Evolutionary conservation across 2,329 filamentous ascomycete species (phyloP).

Genomic region (Fusarium graminum): DNA sequence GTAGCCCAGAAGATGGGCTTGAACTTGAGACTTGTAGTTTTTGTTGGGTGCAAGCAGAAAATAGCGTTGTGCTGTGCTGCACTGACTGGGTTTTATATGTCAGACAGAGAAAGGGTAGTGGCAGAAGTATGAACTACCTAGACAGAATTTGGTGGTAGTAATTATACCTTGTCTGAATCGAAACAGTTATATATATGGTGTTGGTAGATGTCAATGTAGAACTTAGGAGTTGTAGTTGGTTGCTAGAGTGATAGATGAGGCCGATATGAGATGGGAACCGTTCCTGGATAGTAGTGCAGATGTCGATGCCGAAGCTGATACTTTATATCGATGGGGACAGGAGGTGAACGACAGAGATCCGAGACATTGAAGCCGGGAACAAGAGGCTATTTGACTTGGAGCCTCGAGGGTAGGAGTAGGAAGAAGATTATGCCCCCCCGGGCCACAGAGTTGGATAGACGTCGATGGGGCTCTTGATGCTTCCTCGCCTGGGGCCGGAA

Average conservation of each 20-base stretch:
- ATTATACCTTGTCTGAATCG: conserved; percentile 6
- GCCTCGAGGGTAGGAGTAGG: conserved; percentile 17
- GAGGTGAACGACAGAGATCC: conserved; percentile 11
- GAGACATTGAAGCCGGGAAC: conserved; percentile 33
- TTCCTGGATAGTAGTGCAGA: conserved; percentile 17
- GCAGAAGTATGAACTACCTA: conserved; percentile 23
- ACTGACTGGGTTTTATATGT: conserved; percentile 31
- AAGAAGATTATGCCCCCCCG: conserved; percentile 34
- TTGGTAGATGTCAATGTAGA: conserved; percentile 5
- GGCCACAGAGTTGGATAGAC: conserved; percentile 29
- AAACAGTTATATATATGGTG: background rate
- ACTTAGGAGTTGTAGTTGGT: background rate
- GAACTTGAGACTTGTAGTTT: background rate
- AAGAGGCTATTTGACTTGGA: conserved; percentile 38
- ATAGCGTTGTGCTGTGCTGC: conserved; percentile 1
- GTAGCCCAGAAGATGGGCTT: conserved; percentile 31
- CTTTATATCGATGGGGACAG: conserved; percentile 10
- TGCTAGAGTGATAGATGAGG: conserved; percentile 2
- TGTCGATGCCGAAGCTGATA: conserved; percentile 15
- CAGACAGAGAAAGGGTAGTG: conserved; percentile 21
- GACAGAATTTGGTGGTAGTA: background rate
- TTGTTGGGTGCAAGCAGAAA: conserved; percentile 28
- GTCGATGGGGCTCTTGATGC: conserved; percentile 38
- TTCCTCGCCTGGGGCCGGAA: conserved; percentile 30
- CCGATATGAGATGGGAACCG: background rate